Conservation (phyloP, 2,329 filamentous ascomycete species). For the Trichoderma hamatum region DNA sequence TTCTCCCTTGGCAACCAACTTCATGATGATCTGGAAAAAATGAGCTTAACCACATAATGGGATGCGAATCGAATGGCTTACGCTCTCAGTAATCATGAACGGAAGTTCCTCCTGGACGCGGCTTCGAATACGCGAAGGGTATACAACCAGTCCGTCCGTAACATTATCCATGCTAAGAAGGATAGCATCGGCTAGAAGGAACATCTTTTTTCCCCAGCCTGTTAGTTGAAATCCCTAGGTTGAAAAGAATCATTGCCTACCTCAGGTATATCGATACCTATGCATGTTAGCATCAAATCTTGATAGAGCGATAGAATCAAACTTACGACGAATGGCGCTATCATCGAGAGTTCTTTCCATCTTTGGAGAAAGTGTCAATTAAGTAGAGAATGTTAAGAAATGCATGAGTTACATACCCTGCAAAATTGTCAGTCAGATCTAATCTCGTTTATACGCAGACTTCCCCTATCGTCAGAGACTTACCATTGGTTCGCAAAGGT, state of each 20-base stretch:
- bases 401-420: no score
- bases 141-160: slow-evolving; percentile 70
- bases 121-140: slow-evolving; percentile 70
- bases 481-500: no score
- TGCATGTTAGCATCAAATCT: background rate
- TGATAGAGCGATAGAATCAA: no score
- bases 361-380: slow-evolving; percentile 27
- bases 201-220: no score
- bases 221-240: no score
- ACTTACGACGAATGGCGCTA: slow-evolving; percentile 50
- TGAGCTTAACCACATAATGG: no score
- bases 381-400: no score
- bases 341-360: slow-evolving; percentile 79
- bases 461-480: no score
- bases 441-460: no score
- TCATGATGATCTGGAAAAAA: slow-evolving; percentile 67
- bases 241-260: no score
- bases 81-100: slow-evolving; percentile 72
- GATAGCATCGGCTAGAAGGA: slow-evolving; percentile 69
- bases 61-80: no score
- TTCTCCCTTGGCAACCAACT: slow-evolving; percentile 68
- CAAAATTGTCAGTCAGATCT: no score
- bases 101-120: slow-evolving; percentile 73
- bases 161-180: slow-evolving; percentile 70
- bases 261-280: slow-evolving; percentile 38